Percentiles rank a stretch among this genome's conserved stretches.
Evolutionary conservation across 2,329 filamentous ascomycete genomes (phyloP).

Genomic region (Penicillium expansum): DNA sequence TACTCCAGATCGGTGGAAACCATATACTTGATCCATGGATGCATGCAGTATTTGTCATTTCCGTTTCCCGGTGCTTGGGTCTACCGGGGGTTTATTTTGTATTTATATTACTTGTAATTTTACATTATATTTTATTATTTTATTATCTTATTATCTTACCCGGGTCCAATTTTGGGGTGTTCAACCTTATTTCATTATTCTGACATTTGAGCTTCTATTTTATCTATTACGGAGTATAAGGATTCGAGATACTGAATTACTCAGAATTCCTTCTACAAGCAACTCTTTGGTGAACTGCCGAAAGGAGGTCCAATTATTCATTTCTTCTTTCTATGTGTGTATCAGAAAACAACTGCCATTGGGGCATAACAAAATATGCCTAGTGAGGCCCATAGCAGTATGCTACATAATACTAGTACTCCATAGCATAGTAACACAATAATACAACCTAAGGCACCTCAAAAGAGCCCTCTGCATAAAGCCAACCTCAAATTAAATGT

Average conservation of each 20-base stretch:
- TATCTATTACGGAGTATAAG: not conserved
- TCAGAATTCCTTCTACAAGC: not conserved
- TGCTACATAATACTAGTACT: not conserved
- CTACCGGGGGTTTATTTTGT: not conserved
- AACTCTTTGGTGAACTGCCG: not conserved
- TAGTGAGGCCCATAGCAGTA: not conserved
- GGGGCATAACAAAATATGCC: not conserved
- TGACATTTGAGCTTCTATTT: not conserved
- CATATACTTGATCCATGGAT: not conserved
- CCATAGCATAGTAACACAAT: not conserved
- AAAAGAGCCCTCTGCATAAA: not conserved
- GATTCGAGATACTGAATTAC: not conserved
- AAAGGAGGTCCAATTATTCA: not conserved
- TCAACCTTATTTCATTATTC: not conserved
- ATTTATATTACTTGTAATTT: not conserved
- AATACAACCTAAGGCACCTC: not conserved
- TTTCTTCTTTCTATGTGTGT: not conserved
- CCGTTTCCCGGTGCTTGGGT: slow-evolving; percentile 5
- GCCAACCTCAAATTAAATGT: not conserved
- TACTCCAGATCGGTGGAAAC: not conserved
- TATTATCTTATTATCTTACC: no score
- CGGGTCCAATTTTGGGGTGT: not conserved
- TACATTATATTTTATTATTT: not conserved
- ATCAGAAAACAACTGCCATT: not conserved
- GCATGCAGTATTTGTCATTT: slow-evolving; percentile 6